Evolutionary conservation across 2,329 filamentous ascomycete genomes (phyloP), one percentile per base, ranked within the genome.

Genomic region (Triangularia verruculosa): DNA sequence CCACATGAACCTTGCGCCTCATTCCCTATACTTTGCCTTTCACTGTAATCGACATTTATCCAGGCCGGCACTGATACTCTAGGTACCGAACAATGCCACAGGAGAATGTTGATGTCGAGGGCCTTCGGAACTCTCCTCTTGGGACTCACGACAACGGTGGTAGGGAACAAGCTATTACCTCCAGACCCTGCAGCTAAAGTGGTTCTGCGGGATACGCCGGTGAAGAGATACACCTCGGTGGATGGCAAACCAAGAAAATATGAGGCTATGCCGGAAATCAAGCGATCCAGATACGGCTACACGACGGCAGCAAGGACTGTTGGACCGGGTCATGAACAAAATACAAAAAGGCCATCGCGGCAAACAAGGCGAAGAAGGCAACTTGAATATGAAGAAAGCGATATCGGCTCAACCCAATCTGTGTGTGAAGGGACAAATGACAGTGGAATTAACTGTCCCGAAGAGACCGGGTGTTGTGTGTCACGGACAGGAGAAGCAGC

Each of bases 101-200:
- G 64, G 63, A 68, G 66, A 57, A 73, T 73, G 71, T 67, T 70
- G 55, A 63, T 70, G 63, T 47, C 39, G 62, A 64, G 65, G 67
- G 68, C 61, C 59, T 58, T 72, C 47, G 58, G 43, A 39, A 59
- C 65, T 65, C 67, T 73, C 52, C 47, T 71, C 15, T 28, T 67
- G 53, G 68, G 69, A 53, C 62, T 69, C 55, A 24, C 22, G 8
- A 43, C 53, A 27, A 34, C 61, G 3, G 56, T 57, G 4, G 27
- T 51, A 9, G 15, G 62, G 9, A 15, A 55, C 28, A 9, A 12
- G 13, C 12, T 22, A 28, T n/a, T 22, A 13, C 20, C 6, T 7
- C 27, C 60, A 28, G 24, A n/a, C 28, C 32, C 22, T 20, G 9
- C 39, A 47, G n/a, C 39, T 47, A 1, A 47, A 3, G 7, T 47